These are phyloP conservation scores for Flaveria floridana DNA, from an alignment of 140 eudicot species.

Conservation along the genomic window DNA sequence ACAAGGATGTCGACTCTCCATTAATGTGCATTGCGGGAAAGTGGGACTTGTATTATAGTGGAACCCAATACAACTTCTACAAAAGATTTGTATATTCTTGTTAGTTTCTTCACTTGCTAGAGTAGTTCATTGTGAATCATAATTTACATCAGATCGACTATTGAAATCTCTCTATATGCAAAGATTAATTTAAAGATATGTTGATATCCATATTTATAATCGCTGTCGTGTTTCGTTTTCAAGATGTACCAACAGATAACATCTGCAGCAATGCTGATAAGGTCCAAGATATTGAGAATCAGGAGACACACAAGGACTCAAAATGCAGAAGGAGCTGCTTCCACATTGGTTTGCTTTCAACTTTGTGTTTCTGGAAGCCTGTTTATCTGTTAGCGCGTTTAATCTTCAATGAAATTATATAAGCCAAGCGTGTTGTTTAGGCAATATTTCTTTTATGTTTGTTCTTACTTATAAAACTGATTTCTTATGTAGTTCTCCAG, in stretches of 20 bases:
- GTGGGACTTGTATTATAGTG: conserved; percentile 2
- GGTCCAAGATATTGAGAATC: conserved; percentile 23
- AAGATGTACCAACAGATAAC: neutral
- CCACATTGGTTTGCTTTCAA: conserved; percentile 12
- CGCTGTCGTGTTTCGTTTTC: neutral
- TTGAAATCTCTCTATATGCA: neutral
- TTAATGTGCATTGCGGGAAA: conserved; percentile 10
- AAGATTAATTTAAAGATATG: neutral
- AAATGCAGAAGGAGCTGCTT: conserved; percentile 7
- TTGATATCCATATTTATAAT: neutral
- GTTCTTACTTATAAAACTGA: neutral
- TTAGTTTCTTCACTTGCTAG: conserved; percentile 18
- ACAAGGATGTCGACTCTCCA: neutral
- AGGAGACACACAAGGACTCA: neutral
- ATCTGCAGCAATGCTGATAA: neutral
- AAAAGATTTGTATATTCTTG: conserved; percentile 26
- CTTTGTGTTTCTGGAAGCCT: neutral
- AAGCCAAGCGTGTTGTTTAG: neutral
- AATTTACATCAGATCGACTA: neutral
- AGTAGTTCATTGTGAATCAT: neutral
- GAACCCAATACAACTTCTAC: conserved; percentile 17
- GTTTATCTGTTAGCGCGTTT: neutral
- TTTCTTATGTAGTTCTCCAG: conserved; percentile 1
- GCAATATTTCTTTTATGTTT: neutral
- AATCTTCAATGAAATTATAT: neutral